Evolutionary conservation across 148 eudicot genomes (phyloP).

Genomic region (Silene uniflora): DNA sequence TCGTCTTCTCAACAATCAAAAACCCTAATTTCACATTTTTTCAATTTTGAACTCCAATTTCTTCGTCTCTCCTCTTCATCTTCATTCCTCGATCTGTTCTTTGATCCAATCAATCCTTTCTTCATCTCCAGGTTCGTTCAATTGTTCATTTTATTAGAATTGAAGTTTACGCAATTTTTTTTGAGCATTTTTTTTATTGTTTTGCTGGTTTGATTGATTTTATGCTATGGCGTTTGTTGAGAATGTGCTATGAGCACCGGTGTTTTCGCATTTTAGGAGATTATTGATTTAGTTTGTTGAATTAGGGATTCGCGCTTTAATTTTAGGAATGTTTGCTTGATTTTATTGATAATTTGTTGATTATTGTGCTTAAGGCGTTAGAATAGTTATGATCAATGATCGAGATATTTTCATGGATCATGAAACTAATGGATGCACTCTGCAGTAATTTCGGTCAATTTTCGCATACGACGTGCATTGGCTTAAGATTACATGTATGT

Average conservation of each 20-base stretch:
- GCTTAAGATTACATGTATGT: background rate
- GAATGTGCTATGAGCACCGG: background rate
- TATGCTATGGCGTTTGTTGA: background rate
- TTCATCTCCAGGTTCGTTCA: conserved; percentile 26
- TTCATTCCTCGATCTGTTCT: background rate
- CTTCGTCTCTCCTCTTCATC: conserved; percentile 16
- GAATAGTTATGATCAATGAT: background rate
- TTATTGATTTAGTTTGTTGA: background rate
- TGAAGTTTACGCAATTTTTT: background rate
- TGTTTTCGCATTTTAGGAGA: background rate
- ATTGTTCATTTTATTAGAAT: background rate
- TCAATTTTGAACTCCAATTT: conserved; percentile 39
- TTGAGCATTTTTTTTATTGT: background rate
- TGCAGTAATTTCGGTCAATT: background rate
- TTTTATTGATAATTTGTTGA: background rate
- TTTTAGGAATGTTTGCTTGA: background rate
- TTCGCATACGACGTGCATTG: background rate
- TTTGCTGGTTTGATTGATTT: background rate
- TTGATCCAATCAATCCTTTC: conserved; percentile 16
- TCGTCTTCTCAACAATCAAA: conserved; percentile 30
- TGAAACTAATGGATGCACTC: background rate
- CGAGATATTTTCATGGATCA: background rate
- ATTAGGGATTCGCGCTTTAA: background rate
- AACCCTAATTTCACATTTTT: conserved; percentile 50
- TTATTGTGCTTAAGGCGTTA: background rate